These are phyloP conservation scores for Brassica cretica DNA, from an alignment of 345 rosid species.

Conservation along the genomic window DNA sequence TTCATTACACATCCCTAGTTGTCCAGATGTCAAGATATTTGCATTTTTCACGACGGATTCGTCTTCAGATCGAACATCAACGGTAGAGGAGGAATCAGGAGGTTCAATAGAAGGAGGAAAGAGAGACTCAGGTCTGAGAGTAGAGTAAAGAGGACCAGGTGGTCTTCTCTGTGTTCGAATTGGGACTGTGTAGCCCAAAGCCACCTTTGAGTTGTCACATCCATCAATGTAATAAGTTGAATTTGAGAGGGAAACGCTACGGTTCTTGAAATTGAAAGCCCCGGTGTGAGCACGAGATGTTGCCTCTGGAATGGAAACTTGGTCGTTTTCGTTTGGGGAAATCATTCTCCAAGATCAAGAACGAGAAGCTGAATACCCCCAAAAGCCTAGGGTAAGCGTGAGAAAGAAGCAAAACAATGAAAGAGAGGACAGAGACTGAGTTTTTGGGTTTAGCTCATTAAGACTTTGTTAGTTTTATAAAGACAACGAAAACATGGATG, in stretches of 20 bases:
- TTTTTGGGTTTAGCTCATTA: neutral
- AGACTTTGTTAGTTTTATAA: conserved; percentile 11
- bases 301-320: neutral
- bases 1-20: conserved; percentile 79
- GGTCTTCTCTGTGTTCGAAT: conserved; percentile 62
- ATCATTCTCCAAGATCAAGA: conserved; percentile 4
- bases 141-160: conserved; percentile 59
- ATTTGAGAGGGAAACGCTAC: conserved; percentile 63
- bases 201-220: conserved; percentile 42
- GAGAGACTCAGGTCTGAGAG: conserved; percentile 39
- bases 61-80: conserved; percentile 31
- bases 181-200: conserved; percentile 80
- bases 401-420: neutral
- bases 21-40: conserved; percentile 81
- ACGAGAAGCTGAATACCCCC: neutral
- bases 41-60: conserved; percentile 51
- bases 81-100: neutral
- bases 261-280: conserved; percentile 45
- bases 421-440: conserved; percentile 5
- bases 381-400: neutral
- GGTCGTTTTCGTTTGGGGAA: neutral
- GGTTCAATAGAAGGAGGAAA: conserved; percentile 38
- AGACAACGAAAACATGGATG: neutral
- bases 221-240: conserved; percentile 51
- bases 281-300: conserved; percentile 41